phyloP scores from a whole-genome alignment of 306 rosid species.

The Rubus parviflorus region DNA sequence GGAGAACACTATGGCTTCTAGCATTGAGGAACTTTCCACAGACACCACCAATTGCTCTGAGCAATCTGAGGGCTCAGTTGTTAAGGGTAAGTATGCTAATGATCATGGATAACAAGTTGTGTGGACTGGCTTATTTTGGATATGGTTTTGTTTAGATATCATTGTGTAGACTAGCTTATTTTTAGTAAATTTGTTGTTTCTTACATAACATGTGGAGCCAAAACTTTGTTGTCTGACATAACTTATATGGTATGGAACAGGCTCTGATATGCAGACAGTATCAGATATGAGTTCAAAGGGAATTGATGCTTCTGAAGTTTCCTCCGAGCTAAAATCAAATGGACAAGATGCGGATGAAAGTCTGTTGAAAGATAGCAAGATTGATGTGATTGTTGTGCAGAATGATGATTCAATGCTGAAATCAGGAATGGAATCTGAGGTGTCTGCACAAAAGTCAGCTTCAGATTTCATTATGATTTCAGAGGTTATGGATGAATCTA shows the following conservation, averaged over 20 bases:
- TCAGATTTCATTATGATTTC: conserved; percentile 5
- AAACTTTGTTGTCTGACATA: conserved; percentile 1
- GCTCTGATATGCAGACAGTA: conserved; percentile 16
- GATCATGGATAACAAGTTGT: background rate
- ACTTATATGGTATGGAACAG: conserved; percentile 25
- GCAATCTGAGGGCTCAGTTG: conserved; percentile 26
- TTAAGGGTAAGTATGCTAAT: conserved; percentile 27
- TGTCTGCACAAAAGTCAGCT: background rate
- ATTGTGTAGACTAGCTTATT: background rate
- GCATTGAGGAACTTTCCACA: conserved; percentile 38
- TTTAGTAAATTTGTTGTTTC: background rate
- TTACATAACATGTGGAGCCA: background rate
- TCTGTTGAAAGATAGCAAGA: background rate
- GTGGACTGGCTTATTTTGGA: background rate
- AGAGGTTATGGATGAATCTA: background rate
- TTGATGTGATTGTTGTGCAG: conserved; percentile 12
- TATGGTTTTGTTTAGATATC: background rate
- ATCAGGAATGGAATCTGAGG: conserved; percentile 15
- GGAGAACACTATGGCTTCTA: conserved; percentile 25
- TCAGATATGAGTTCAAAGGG: conserved; percentile 32
- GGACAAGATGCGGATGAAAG: conserved; percentile 3
- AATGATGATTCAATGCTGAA: conserved; percentile 11
- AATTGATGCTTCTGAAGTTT: conserved; percentile 31
- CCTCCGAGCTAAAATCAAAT: conserved; percentile 22
- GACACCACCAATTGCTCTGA: conserved; percentile 32